phyloP scores from a whole-genome alignment of 2,329 filamentous ascomycete species.

The Aspergillus jensenii region DNA sequence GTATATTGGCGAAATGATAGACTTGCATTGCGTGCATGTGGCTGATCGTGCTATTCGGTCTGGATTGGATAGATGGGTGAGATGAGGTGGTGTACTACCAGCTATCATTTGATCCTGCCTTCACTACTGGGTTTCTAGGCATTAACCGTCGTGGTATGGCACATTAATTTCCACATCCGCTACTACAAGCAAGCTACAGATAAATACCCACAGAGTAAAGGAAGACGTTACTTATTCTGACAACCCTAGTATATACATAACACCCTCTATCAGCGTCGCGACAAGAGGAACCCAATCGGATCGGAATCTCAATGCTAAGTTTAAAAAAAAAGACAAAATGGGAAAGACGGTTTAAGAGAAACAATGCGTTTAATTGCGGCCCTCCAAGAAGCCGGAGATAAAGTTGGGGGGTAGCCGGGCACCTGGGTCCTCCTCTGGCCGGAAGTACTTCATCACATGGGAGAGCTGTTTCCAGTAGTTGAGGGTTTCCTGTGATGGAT shows the following conservation, averaged over 20 bases:
- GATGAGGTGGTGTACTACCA: too few relatives aligned
- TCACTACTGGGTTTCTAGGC: neutral
- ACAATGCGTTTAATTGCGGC: conserved; percentile 50
- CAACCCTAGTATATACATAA: conserved; percentile 36
- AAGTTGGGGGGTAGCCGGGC: conserved; percentile 81
- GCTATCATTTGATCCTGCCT: too few relatives aligned
- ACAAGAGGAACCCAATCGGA: conserved; percentile 10
- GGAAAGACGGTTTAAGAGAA: conserved; percentile 14
- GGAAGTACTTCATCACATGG: conserved; percentile 96
- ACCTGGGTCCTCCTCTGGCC: conserved; percentile 76
- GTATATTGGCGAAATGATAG: conserved; percentile 7
- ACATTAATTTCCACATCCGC: neutral
- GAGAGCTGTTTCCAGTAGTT: conserved; percentile 99
- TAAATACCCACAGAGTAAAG: conserved; percentile 3
- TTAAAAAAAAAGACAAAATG: conserved; percentile 14
- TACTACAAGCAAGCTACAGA: neutral
- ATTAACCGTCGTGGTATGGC: too few relatives aligned
- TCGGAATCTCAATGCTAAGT: conserved; percentile 21
- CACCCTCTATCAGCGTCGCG: conserved; percentile 28
- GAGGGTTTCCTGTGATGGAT: conserved; percentile 74
- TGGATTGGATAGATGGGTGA: neutral
- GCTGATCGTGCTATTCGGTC: neutral
- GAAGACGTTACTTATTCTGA: conserved; percentile 29
- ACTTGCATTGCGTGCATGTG: neutral
- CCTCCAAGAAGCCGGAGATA: conserved; percentile 93